These are phyloP conservation scores for Erigeron canadensis DNA, from an alignment of 129 eudicot genomes.

Conservation along the genomic window DNA sequence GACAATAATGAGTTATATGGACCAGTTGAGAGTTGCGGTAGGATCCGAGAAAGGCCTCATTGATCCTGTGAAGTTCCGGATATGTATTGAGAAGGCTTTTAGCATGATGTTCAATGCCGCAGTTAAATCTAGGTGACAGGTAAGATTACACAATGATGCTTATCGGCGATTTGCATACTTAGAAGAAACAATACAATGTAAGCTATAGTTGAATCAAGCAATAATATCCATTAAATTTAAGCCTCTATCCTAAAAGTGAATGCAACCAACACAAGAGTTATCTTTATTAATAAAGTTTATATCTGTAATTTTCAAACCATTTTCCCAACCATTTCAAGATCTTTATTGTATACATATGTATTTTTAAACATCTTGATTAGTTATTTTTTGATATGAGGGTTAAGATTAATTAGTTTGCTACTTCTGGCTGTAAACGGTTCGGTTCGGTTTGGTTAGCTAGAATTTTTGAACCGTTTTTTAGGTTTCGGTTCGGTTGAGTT, in stretches of 20 bases:
- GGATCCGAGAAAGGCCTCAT: conserved; percentile 46
- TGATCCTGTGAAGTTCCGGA: conserved; percentile 37
- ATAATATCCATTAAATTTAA: conserved; percentile 1
- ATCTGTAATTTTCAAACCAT: no score
- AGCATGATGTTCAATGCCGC: conserved; percentile 35
- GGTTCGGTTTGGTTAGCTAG: no score
- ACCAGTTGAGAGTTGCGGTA: conserved; percentile 43
- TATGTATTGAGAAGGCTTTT: conserved; percentile 47
- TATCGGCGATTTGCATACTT: conserved; percentile 10
- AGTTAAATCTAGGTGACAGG: conserved; percentile 14
- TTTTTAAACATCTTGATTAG: no score
- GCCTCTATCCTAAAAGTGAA: conserved; percentile 23
- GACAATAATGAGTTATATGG: conserved; percentile 52
- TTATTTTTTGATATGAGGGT: no score
- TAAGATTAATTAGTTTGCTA: no score
- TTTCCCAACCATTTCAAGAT: no score
- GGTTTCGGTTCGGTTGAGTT: no score
- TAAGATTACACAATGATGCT: background rate
- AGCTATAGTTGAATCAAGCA: background rate
- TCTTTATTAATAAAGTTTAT: no score
- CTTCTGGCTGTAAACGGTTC: no score
- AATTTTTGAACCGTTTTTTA: no score
- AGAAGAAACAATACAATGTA: conserved; percentile 3
- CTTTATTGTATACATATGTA: no score
- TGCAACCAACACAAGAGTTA: no score